These are phyloP conservation scores for Barnettozyma botsteinii DNA, from an alignment of 805 yeast species.

Conservation along the genomic window DNA sequence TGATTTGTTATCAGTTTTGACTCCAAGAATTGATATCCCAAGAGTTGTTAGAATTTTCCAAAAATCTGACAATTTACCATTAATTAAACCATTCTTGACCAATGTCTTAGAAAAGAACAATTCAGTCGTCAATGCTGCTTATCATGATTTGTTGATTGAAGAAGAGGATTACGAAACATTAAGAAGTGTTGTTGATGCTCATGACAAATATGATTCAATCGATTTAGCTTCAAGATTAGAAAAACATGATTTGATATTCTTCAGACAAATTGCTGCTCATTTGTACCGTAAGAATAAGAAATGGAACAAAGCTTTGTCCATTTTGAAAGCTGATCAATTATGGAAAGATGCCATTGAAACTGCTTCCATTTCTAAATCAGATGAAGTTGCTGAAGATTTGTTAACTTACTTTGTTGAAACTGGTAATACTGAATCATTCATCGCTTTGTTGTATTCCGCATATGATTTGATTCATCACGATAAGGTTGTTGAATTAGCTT, in stretches of 20 bases:
- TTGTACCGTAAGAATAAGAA: conserved; percentile 92
- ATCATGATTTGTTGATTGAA: conserved; percentile 91
- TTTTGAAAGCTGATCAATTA: conserved; percentile 84
- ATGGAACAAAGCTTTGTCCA: conserved; percentile 81
- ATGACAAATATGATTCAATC: conserved; percentile 86
- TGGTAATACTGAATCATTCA: conserved; percentile 92
- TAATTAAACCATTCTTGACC: conserved; percentile 91
- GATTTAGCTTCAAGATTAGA: conserved; percentile 92
- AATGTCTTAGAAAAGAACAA: conserved; percentile 88
- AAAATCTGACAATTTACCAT: conserved; percentile 91
- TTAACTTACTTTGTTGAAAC: conserved; percentile 91
- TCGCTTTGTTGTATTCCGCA: conserved; percentile 82
- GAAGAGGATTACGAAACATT: conserved; percentile 93
- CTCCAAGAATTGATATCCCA: conserved; percentile 88
- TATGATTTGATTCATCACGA: conserved; percentile 78
- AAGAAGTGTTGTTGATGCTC: conserved; percentile 78
- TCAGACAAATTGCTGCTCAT: conserved; percentile 94
- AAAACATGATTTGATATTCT: conserved; percentile 83
- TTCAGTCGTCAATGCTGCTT: conserved; percentile 88
- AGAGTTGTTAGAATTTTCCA: conserved; percentile 93
- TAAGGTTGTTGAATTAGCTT: conserved; percentile 79
- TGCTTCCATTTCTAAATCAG: conserved; percentile 73
- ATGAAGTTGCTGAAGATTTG: conserved; percentile 82
- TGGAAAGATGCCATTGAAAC: conserved; percentile 95
- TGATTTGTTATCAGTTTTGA: conserved; percentile 76